Base-by-base conservation (phyloP, 805 yeast species). In the Kazachstania martiniae region DNA sequence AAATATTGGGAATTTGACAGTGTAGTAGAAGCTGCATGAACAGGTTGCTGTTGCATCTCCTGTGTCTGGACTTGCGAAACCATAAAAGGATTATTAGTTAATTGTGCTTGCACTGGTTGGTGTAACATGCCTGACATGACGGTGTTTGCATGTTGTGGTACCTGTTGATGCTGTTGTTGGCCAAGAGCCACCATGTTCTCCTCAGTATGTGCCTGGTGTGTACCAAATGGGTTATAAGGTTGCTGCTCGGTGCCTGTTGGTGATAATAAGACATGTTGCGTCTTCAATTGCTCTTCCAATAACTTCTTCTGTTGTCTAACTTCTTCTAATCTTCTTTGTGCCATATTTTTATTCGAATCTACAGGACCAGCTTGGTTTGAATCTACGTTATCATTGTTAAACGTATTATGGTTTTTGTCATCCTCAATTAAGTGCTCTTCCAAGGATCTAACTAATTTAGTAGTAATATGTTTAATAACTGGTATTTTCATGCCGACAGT, bases 381-480 rank as follows among this genome's bases (percentile, higher is more conserved):
- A 13, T 9, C 6, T 7, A 21, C 26, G 4, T 10, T n/a, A 22
- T 18, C 27, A 18, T 34, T 29, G 13, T 26, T 46, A 29, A 47
- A 43, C 1, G 47, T 32, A 25, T 43, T 39, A 41, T 40, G 44
- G 2, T 38, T 43, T n/a, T 30, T 21, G 18, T 36, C 89, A 25
- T 87, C 85, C 51, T 89, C 96, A 42, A 77, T 70, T 43, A 91
- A 62, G 55, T 89, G 93, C 45, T 87, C 95, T 51, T 85, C 91
- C 39, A 91, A 69, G 10, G 93, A 77, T 21, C 76, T 69, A 3
- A 94, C 81, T 41, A 91, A 66, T 17, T 94, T 91, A 2, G 96
- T 87, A 15, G 96, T 96, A 2, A 97, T 97, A 59, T 91, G 98
- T 53, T 84, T 84, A 39, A 91, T 87, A 10, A 94, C 87, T 23